Evolutionary conservation across 1,284 basidiomycete genomes (phyloP), one percentile per base, ranked within the genome.

Genomic region (Wallemia ichthyophaga): DNA sequence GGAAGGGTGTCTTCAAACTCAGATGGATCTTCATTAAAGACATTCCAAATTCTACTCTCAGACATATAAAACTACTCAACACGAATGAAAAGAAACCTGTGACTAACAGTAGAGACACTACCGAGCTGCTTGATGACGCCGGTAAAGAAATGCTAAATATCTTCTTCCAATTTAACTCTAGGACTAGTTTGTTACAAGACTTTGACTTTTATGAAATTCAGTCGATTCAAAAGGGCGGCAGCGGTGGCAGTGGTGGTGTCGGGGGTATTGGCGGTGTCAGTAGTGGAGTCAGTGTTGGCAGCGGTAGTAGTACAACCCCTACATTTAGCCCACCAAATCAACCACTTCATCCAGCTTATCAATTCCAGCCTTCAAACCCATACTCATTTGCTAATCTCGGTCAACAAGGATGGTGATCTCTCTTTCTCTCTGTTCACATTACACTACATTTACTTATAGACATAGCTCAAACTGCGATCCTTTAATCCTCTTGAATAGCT

Each of bases 1-100:
- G 89, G 89, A 94, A 95, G 71, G 89, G 89, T 24, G 85, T 91
- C 59, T 91, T 92, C 74, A 87, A 86, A 71, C 85, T 92, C 59
- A 77, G 81, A 61, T 95, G 91, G 89, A 82, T 92, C 64, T 94
- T 87, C 67, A 87, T 95, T 59, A 81, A 87, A 61, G 89, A 92
- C 67, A 86, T 94, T 58, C 88, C 88, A 19, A 88, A 91, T 64
- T 76, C 82, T 65, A 82, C 79, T 61, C 71, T 88, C 58, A 76
- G 84, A 58, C 85, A 87, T 69, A 87, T 87, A 65, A 79, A 82
- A 63, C 71, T 91, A 59, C 80, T 85, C 68, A 95, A 95, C 71
- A 95, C 89, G 1, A 85, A 85, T 66, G 89, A 95, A 69, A 80
- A 85, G 66, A 95, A 95, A 71, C 89, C 89, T 1, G 89, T 95